A percentile compares a stretch with the other conserved stretches of the same genome.
phyloP scores from a whole-genome alignment of 441 rosid species.

The Adansonia grandidieri region DNA sequence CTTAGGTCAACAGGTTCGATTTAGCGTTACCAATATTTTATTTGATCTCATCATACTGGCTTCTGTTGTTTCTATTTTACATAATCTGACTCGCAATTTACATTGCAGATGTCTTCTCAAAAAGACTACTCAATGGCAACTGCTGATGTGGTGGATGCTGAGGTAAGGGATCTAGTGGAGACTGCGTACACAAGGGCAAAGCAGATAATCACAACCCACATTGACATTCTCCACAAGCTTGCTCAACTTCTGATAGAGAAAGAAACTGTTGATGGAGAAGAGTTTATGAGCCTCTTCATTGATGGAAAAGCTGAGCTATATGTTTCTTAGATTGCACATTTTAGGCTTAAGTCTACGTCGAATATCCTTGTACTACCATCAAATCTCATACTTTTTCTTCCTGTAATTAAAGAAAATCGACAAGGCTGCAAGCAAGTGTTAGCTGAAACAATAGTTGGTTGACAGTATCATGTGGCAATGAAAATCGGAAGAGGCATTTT shows the following conservation, averaged over 20 bases:
- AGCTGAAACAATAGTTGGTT: background rate
- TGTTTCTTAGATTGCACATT: constrained; percentile 32
- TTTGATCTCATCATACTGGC: background rate
- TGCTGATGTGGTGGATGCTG: constrained; percentile 87
- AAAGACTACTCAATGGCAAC: constrained; percentile 99
- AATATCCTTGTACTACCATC: background rate
- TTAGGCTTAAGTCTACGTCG: background rate
- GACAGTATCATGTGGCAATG: background rate
- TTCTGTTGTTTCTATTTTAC: background rate
- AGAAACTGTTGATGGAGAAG: constrained; percentile 88
- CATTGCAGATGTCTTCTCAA: constrained; percentile 82
- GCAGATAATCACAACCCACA: constrained; percentile 67
- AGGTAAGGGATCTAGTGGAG: constrained; percentile 85
- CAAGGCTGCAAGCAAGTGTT: background rate
- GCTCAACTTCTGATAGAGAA: constrained; percentile 82
- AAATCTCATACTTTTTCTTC: background rate
- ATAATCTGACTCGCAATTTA: constrained; percentile 19
- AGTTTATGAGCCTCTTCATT: constrained; percentile 87
- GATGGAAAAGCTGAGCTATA: constrained; percentile 81
- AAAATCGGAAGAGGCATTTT: no score
- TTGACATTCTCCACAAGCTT: constrained; percentile 83
- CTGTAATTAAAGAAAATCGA: constrained; percentile 14
- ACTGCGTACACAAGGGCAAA: constrained; percentile 71
- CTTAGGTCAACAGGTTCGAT: constrained; percentile 80
- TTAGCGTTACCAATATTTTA: background rate